These are phyloP conservation scores for Fragaria iinumae DNA, from an alignment of 306 rosid species.

Conservation along the genomic window DNA sequence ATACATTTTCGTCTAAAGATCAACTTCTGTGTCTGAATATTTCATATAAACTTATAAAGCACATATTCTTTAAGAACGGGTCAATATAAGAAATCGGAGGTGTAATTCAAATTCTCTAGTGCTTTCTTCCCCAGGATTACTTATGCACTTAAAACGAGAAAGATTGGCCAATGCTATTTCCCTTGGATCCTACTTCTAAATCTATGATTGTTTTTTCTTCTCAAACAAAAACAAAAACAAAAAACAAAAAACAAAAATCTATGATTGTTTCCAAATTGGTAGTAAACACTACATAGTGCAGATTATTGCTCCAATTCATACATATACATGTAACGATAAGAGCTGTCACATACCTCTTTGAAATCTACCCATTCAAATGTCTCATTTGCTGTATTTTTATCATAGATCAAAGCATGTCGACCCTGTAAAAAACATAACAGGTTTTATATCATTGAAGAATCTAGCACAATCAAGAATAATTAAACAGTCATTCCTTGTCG, in stretches of 20 bases:
- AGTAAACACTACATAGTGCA: not conserved
- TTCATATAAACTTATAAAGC: not conserved
- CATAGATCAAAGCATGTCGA: conserved; percentile 87
- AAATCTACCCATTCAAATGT: conserved; percentile 99
- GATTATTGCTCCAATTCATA: conserved; percentile 3
- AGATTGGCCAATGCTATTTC: not conserved
- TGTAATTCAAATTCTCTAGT: not conserved
- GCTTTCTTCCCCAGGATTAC: not conserved
- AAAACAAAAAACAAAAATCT: not conserved
- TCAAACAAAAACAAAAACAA: no score
- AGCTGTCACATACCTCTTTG: conserved; percentile 63
- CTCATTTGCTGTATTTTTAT: conserved; percentile 66
- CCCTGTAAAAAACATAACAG: conserved; percentile 48
- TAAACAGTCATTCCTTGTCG: conserved; percentile 1
- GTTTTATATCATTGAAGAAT: conserved; percentile 3
- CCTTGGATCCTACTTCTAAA: not conserved
- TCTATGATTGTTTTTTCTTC: not conserved
- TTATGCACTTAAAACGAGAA: not conserved
- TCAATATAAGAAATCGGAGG: not conserved
- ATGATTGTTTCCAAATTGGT: not conserved
- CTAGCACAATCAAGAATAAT: not conserved
- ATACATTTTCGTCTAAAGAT: not conserved
- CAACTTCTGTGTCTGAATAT: not conserved
- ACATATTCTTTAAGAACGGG: not conserved
- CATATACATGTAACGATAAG: not conserved